phyloP scores from a whole-genome alignment of 108 stramenopile species.

The Skeletonema tropicum region DNA sequence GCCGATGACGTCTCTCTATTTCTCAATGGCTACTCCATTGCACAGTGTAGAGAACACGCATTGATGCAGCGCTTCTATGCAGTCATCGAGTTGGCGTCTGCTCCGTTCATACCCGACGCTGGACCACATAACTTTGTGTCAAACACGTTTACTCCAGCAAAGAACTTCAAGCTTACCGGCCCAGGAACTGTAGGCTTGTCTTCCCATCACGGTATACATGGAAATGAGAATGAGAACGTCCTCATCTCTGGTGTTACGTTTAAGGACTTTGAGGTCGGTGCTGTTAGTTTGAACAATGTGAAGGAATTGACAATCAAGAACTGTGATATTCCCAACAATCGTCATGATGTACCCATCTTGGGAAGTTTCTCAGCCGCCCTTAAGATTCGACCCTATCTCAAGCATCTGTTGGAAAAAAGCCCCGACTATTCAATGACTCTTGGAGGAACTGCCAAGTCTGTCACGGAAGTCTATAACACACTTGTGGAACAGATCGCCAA shows the following conservation, averaged over 20 bases:
- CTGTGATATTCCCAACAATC: conserved; percentile 2
- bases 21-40: conserved; percentile 26
- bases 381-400: too few relatives aligned
- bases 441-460: not conserved
- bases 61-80: conserved; percentile 44
- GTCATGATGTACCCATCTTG: too few relatives aligned
- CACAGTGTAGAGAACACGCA: too few relatives aligned
- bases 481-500: not conserved
- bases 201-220: conserved; percentile 39
- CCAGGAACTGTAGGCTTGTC: conserved; percentile 27
- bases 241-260: too few relatives aligned
- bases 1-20: conserved; percentile 21
- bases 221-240: too few relatives aligned
- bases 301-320: conserved; percentile 2
- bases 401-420: not conserved
- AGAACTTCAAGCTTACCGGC: conserved; percentile 7
- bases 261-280: too few relatives aligned
- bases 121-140: conserved; percentile 28
- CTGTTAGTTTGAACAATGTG: too few relatives aligned
- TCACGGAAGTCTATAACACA: not conserved
- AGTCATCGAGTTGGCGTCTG: conserved; percentile 28
- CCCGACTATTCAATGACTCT: conserved; percentile 3
- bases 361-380: too few relatives aligned
- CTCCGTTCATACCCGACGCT: conserved; percentile 18
- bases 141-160: conserved; percentile 5